Percentiles rank a stretch among this genome's conserved stretches.
Evolutionary conservation across 176 grass and related monocot species (phyloP).

Genomic region (Carex myosuroides): DNA sequence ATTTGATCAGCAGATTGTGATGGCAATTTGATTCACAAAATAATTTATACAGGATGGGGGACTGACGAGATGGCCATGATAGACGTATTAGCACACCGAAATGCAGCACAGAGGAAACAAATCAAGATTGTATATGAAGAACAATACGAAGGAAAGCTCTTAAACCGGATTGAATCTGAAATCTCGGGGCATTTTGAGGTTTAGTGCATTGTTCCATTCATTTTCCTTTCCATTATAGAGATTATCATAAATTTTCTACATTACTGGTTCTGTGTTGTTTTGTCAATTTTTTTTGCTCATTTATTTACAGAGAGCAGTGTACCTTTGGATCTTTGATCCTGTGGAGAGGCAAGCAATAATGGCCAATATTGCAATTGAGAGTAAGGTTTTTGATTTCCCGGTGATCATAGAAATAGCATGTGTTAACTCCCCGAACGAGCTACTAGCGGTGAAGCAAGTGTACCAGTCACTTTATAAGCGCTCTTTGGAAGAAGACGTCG

Average conservation of each 20-base stretch:
- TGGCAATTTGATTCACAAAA: not conserved
- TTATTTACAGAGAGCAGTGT: slow-evolving; percentile 48
- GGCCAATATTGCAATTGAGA: slow-evolving; percentile 44
- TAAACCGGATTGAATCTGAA: slow-evolving; percentile 64
- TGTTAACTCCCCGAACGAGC: slow-evolving; percentile 45
- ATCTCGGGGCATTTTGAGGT: slow-evolving; percentile 76
- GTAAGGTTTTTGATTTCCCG: slow-evolving; percentile 33
- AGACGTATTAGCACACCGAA: slow-evolving; percentile 54
- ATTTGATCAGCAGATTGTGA: not conserved
- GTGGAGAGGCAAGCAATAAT: slow-evolving; percentile 54
- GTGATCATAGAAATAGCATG: slow-evolving; percentile 64
- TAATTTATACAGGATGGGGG: slow-evolving; percentile 56
- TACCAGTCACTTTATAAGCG: slow-evolving; percentile 56
- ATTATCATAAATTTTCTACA: not conserved
- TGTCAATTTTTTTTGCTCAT: not conserved
- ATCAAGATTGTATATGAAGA: slow-evolving; percentile 59
- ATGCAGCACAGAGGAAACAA: slow-evolving; percentile 53
- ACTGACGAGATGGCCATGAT: slow-evolving; percentile 75
- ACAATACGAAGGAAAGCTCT: slow-evolving; percentile 42
- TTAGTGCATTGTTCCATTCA: not conserved
- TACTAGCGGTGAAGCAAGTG: slow-evolving; percentile 52
- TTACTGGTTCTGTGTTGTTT: not conserved
- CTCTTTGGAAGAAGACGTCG: slow-evolving; percentile 84
- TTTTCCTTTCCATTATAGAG: not conserved
- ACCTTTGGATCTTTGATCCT: slow-evolving; percentile 65